These are phyloP conservation scores for Tanacetum coccineum DNA, from an alignment of 129 eudicot species.

Conservation along the genomic window DNA sequence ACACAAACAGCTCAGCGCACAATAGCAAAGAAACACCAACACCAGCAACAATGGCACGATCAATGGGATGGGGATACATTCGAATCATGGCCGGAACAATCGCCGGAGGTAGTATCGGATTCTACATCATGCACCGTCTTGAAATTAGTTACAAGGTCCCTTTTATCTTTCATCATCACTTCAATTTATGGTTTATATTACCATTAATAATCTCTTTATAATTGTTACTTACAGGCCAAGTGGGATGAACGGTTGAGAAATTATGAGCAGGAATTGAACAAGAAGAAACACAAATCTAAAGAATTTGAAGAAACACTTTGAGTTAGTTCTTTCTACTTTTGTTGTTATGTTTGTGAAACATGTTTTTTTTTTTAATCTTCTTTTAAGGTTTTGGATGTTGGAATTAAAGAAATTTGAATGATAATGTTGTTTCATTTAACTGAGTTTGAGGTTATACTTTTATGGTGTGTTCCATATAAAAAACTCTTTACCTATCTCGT, in stretches of 20 bases:
- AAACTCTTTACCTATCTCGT: too few species aligned
- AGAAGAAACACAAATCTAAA: constrained; percentile 36
- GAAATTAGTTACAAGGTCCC: constrained; percentile 78
- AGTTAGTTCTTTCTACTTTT: constrained; percentile 9
- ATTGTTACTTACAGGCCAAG: constrained; percentile 66
- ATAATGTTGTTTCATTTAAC: too few species aligned
- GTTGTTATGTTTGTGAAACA: constrained; percentile 11
- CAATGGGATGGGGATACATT: constrained; percentile 76
- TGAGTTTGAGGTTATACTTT: not conserved
- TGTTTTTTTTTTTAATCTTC: not conserved
- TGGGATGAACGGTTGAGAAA: constrained; percentile 91
- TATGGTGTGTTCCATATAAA: not conserved
- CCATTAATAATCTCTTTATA: not conserved
- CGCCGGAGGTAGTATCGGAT: constrained; percentile 70
- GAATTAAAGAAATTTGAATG: not conserved
- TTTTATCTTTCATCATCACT: not conserved
- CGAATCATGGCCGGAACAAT: constrained; percentile 84
- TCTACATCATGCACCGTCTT: constrained; percentile 83
- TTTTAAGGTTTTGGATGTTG: not conserved
- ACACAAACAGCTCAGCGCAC: too few species aligned
- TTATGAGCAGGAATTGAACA: constrained; percentile 69
- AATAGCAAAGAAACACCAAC: not conserved
- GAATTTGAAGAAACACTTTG: constrained; percentile 33
- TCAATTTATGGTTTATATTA: not conserved
- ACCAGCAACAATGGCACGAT: constrained; percentile 25